Evolutionary conservation across 2,329 filamentous ascomycete genomes (phyloP), one percentile per base, ranked within the genome.

Genomic region (Madurella mycetomatis): DNA sequence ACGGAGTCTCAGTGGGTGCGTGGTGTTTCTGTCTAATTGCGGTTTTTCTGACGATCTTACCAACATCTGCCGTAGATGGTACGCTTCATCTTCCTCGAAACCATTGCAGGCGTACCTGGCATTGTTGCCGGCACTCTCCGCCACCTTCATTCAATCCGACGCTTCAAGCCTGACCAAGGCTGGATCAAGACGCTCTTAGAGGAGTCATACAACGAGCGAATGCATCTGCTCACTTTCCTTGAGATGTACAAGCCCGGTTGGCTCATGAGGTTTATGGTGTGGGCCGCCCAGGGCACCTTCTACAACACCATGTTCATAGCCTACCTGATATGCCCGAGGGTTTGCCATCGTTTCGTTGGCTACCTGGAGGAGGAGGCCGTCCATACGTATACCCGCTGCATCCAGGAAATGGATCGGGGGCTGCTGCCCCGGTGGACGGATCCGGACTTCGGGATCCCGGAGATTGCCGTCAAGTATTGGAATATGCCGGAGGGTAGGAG

Each of bases 351-450:
- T 45, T 96, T 99, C 70, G 92, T 97, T 49, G 92, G 92, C 1
- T 96, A 96, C 65, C 83, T 97, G 9, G 94, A 99, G 72, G 94
- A 97, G 70, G 92, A 99, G 72, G 94, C 94, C 7, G 92, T 96
- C 1, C 81, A 95, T 66, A 97, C 94, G 0, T 99, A 99, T 75
- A 92, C 90, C 0, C 85, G 91, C 49, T 90, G 90, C 56, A 87
- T 97, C 63, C 78, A 85, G 62, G 94, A 97, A 65, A 81, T 99
- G 19, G 91, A 96, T 55, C 79, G 80, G 3, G 92, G 92, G 17
- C 81, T 83, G 56, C 75, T 96, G n/a, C 90, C 92, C 1, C 82
- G 82, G 62, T 97, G 94, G 91, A 76, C 82, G 31, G 78, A 82
- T 55, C 70, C 74, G 4, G 80, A 84, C 7, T 85, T 95, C 65